A percentile compares a stretch with the other conserved stretches of the same genome.
phyloP scores from a whole-genome alignment of 2,329 filamentous ascomycete genomes.

The Colletotrichum sp. region DNA sequence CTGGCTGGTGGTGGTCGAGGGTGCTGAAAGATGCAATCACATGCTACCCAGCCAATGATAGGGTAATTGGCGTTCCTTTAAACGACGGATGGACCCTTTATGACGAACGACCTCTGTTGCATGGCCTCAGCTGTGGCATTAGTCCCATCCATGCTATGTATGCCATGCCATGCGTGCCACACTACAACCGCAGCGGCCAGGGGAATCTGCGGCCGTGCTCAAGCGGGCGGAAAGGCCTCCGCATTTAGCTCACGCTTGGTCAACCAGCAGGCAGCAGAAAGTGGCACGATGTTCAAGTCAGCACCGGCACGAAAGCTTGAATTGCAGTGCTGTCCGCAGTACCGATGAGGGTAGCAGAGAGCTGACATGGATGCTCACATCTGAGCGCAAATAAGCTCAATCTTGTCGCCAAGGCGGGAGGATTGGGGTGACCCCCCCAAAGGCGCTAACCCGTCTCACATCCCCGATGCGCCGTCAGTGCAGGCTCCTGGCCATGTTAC shows the following conservation, averaged over 20 bases:
- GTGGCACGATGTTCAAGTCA: not conserved
- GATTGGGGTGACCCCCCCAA: not conserved
- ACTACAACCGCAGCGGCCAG: not conserved
- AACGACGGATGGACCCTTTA: not conserved
- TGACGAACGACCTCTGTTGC: not conserved
- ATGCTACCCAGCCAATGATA: not conserved
- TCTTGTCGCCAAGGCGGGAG: not conserved
- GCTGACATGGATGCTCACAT: not conserved
- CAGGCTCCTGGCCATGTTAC: not conserved
- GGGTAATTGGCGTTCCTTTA: not conserved
- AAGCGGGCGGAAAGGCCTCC: not conserved
- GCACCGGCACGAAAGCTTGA: not conserved
- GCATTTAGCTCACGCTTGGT: not conserved
- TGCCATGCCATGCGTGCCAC: not conserved
- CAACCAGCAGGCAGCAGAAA: not conserved
- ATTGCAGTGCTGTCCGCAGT: not conserved
- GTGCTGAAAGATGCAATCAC: not conserved
- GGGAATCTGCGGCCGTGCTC: not conserved
- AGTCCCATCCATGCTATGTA: not conserved
- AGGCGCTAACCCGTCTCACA: not conserved
- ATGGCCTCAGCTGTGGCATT: not conserved
- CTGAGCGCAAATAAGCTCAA: not conserved
- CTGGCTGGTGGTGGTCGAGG: not conserved
- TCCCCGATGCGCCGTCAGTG: not conserved
- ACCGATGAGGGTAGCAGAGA: not conserved